Conservation (phyloP, 2,329 filamentous ascomycete genomes). For the Penicillium brasilianum region DNA sequence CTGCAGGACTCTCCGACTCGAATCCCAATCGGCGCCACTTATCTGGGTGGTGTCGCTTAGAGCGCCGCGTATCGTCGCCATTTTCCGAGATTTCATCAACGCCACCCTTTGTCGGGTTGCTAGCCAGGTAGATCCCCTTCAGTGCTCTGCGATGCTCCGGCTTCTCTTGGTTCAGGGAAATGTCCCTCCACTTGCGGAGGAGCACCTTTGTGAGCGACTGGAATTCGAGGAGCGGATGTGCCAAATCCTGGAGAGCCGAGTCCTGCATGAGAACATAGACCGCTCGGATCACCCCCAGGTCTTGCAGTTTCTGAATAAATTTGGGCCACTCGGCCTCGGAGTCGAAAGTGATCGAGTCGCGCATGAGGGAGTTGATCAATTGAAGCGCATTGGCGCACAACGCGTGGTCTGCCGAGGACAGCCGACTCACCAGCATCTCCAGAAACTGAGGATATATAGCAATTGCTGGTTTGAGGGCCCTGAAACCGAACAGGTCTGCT, state of each 20-base stretch:
- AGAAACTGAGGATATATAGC: slow-evolving; percentile 92
- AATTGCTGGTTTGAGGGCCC: slow-evolving; percentile 88
- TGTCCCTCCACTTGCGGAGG: slow-evolving; percentile 84
- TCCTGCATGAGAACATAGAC: slow-evolving; percentile 95
- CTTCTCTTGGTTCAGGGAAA: slow-evolving; percentile 81
- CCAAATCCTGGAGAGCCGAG: slow-evolving; percentile 85
- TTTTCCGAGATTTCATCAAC: slow-evolving; percentile 37
- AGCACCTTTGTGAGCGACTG: slow-evolving; percentile 89
- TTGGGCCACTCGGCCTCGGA: slow-evolving; percentile 86
- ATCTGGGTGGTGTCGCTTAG: slow-evolving; percentile 78
- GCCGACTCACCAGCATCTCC: slow-evolving; percentile 86
- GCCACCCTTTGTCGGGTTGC: slow-evolving; percentile 55
- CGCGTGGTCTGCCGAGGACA: slow-evolving; percentile 92
- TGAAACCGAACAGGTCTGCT: slow-evolving; percentile 79
- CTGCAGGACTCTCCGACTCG: slow-evolving; percentile 82
- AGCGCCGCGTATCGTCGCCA: slow-evolving; percentile 58
- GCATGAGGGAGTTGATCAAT: slow-evolving; percentile 91
- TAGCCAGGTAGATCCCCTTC: slow-evolving; percentile 83
- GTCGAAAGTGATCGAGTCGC: slow-evolving; percentile 83
- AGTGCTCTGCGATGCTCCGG: slow-evolving; percentile 86
- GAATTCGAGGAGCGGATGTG: slow-evolving; percentile 89
- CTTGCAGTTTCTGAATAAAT: slow-evolving; percentile 91
- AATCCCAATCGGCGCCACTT: slow-evolving; percentile 95
- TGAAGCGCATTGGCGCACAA: slow-evolving; percentile 94
- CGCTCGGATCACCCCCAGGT: slow-evolving; percentile 88